phyloP scores from a whole-genome alignment of 768 basidiomycete species.

The Xerocomellus amylosporus region DNA sequence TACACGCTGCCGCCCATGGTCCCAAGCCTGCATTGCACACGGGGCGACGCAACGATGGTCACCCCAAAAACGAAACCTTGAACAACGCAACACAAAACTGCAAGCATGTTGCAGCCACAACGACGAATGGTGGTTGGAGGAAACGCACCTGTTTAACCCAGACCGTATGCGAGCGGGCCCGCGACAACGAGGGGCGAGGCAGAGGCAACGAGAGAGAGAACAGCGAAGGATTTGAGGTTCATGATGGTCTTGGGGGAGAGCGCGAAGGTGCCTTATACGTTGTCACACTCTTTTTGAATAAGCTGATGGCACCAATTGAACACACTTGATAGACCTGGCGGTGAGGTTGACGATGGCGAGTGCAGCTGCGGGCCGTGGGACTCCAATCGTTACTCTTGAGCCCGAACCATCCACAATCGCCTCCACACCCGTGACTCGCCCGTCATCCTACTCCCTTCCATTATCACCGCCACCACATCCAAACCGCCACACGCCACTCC shows the following conservation, averaged over 20 bases:
- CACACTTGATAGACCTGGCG: too few species aligned
- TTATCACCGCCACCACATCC: too few species aligned
- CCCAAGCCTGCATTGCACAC: conserved; percentile 25
- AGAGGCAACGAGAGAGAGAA: conserved; percentile 17
- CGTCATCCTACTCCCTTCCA: too few species aligned
- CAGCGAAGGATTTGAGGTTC: conserved; percentile 24
- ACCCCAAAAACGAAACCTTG: conserved; percentile 27
- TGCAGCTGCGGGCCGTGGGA: too few species aligned
- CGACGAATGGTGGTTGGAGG: not conserved
- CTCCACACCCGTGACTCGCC: too few species aligned
- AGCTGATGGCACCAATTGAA: too few species aligned
- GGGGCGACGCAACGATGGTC: conserved; percentile 17
- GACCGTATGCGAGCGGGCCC: conserved; percentile 18
- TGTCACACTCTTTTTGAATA: too few species aligned
- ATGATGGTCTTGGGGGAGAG: conserved; percentile 1
- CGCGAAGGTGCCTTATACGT: too few species aligned
- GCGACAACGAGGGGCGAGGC: conserved; percentile 13
- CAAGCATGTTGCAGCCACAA: conserved; percentile 23
- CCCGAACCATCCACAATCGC: too few species aligned
- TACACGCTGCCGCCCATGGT: conserved; percentile 26
- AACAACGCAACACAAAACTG: conserved; percentile 20
- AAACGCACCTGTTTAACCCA: conserved; percentile 25
- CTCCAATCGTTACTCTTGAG: too few species aligned
- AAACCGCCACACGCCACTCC: too few species aligned
- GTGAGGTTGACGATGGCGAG: too few species aligned